These are phyloP conservation scores for Nissolia schottii DNA, from an alignment of 306 rosid species.

Conservation along the genomic window DNA sequence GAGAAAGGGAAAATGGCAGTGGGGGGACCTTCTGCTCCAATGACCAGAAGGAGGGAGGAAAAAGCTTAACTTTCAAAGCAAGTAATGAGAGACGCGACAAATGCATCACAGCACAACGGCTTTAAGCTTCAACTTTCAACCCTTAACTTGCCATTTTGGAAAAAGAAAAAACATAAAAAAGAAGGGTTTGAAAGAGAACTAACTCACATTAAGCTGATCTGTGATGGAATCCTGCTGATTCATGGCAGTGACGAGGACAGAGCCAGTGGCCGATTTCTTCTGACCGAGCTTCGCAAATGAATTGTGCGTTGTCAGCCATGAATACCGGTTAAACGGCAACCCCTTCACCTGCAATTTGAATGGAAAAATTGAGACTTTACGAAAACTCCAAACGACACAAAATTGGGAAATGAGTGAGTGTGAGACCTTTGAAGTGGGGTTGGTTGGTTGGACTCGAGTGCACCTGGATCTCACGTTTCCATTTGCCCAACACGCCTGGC, in stretches of 20 bases:
- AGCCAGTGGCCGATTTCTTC: conserved; percentile 63
- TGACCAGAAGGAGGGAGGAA: background rate
- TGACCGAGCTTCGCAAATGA: conserved; percentile 66
- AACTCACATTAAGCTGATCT: conserved; percentile 71
- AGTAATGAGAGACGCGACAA: conserved; percentile 19
- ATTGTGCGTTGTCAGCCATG: conserved; percentile 92
- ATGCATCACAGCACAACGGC: background rate
- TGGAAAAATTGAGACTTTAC: background rate
- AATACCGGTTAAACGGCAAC: conserved; percentile 77
- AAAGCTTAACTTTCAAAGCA: conserved; percentile 37
- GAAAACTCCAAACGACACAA: background rate
- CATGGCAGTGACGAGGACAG: conserved; percentile 55
- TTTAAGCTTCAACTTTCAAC: conserved; percentile 7
- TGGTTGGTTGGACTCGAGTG: conserved; percentile 69
- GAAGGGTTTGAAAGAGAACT: conserved; percentile 14
- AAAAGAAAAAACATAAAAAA: background rate
- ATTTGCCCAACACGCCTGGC: conserved; percentile 74
- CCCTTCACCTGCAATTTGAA: conserved; percentile 42
- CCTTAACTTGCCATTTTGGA: conserved; percentile 9
- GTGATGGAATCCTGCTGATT: conserved; percentile 87
- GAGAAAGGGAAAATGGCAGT: background rate
- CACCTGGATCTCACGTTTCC: conserved; percentile 71
- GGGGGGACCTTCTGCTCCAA: conserved; percentile 30
- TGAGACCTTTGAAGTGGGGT: conserved; percentile 56
- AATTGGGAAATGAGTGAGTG: background rate